These are phyloP conservation scores for Isoetes engelmannii DNA, from an alignment of 83 land plant genomes.

Conservation along the genomic window DNA sequence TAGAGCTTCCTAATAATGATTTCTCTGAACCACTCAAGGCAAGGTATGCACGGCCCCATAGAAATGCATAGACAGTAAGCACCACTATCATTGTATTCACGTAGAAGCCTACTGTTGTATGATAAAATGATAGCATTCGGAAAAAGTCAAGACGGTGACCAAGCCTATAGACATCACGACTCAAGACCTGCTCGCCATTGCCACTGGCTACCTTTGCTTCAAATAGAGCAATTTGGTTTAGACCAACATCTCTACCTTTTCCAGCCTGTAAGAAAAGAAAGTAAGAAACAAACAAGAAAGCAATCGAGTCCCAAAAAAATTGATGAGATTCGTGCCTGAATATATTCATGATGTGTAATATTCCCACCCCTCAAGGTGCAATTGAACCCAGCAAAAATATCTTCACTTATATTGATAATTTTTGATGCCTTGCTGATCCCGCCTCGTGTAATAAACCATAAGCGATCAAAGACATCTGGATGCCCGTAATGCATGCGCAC, in stretches of 20 bases:
- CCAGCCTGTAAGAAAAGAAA: conserved; percentile 38
- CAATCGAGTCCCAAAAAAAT: too few species aligned
- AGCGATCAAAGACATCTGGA: conserved; percentile 90
- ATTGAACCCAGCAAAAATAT: conserved; percentile 90
- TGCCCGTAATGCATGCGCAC: conserved; percentile 97
- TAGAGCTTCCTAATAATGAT: conserved; percentile 16
- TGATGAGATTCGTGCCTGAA: conserved; percentile 35
- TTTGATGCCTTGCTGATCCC: conserved; percentile 87
- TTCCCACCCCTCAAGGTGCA: conserved; percentile 79
- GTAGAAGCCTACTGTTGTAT: conserved; percentile 80
- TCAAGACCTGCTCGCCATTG: conserved; percentile 79
- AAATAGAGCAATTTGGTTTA: conserved; percentile 80
- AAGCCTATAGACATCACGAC: conserved; percentile 82
- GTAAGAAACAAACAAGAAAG: background rate
- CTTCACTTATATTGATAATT: conserved; percentile 83
- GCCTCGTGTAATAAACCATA: conserved; percentile 78
- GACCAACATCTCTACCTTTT: conserved; percentile 83
- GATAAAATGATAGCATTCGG: conserved; percentile 78
- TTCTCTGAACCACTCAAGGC: conserved; percentile 79
- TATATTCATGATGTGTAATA: conserved; percentile 81
- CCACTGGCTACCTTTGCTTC: conserved; percentile 95
- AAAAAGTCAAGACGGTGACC: conserved; percentile 87
- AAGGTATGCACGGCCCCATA: conserved; percentile 78
- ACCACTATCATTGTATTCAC: conserved; percentile 69
- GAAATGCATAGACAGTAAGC: conserved; percentile 73